phyloP scores from a whole-genome alignment of 2,329 filamentous ascomycete species.

The Penicillium sumatraense region DNA sequence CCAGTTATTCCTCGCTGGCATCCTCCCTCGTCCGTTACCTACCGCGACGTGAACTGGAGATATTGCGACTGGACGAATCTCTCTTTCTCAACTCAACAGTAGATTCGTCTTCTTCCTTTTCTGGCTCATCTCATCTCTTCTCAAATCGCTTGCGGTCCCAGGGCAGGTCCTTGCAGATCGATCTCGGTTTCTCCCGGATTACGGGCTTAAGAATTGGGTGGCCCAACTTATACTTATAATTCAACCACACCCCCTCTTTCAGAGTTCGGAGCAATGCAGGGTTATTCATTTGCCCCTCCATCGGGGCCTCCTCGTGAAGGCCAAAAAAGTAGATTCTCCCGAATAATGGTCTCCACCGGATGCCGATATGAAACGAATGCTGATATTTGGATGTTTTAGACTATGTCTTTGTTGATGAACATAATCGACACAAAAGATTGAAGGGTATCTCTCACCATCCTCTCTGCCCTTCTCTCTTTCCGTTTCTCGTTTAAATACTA shows the following conservation, averaged over 20 bases:
- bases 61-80: background rate
- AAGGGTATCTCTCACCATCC: constrained; percentile 67
- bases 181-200: background rate
- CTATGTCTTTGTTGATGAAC: constrained; percentile 98
- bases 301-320: constrained; percentile 71
- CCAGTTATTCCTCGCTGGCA: background rate
- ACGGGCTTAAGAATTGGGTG: background rate
- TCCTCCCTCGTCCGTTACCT: background rate
- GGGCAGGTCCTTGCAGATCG: constrained; percentile 25
- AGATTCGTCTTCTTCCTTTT: too few relatives aligned
- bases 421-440: constrained; percentile 94
- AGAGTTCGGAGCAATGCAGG: constrained; percentile 58
- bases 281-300: constrained; percentile 74
- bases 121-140: background rate
- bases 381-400: constrained; percentile 57
- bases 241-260: background rate
- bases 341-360: constrained; percentile 1
- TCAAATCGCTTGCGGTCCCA: background rate
- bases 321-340: constrained; percentile 73
- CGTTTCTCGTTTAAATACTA: background rate
- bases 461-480: background rate
- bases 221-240: constrained; percentile 37
- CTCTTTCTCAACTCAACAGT: too few relatives aligned
- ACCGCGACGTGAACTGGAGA: background rate
- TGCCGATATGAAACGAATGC: constrained; percentile 7